These are phyloP conservation scores for Aristolochia fimbriata DNA, from an alignment of 164 flowering plant species.

Conservation along the genomic window DNA sequence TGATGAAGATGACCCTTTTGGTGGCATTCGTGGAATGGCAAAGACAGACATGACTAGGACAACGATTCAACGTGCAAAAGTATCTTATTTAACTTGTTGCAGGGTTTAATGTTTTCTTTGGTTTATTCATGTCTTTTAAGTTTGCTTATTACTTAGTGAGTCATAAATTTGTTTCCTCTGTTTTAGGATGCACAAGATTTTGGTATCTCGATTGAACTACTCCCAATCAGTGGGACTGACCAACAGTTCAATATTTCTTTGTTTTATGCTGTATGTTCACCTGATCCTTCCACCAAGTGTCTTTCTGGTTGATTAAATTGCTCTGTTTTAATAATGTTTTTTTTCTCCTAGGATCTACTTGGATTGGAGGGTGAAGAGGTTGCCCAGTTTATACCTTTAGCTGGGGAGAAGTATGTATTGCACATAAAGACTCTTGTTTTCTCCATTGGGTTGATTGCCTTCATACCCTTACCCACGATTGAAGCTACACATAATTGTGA, in stretches of 20 bases:
- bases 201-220: conserved; percentile 84
- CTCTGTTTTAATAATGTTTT: not conserved
- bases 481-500: too few relatives aligned
- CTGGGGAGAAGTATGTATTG: conserved; percentile 30
- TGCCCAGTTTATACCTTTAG: conserved; percentile 47
- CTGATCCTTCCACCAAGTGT: not conserved
- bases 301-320: not conserved
- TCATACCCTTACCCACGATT: too few relatives aligned
- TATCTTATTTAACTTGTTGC: conserved; percentile 17
- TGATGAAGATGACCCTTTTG: conserved; percentile 97
- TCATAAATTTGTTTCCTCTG: conserved; percentile 3
- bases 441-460: too few relatives aligned
- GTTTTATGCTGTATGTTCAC: conserved; percentile 63
- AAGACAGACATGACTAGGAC: conserved; percentile 84
- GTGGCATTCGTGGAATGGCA: conserved; percentile 49
- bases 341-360: conserved; percentile 50
- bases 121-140: not conserved
- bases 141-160: not conserved
- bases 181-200: conserved; percentile 92
- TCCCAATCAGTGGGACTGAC: conserved; percentile 60
- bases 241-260: conserved; percentile 53
- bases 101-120: not conserved
- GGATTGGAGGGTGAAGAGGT: conserved; percentile 59
- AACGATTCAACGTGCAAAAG: conserved; percentile 88
- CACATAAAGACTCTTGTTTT: not conserved